Conservation (phyloP, 2,329 filamentous ascomycete genomes). For the Diaporthe batatas region DNA sequence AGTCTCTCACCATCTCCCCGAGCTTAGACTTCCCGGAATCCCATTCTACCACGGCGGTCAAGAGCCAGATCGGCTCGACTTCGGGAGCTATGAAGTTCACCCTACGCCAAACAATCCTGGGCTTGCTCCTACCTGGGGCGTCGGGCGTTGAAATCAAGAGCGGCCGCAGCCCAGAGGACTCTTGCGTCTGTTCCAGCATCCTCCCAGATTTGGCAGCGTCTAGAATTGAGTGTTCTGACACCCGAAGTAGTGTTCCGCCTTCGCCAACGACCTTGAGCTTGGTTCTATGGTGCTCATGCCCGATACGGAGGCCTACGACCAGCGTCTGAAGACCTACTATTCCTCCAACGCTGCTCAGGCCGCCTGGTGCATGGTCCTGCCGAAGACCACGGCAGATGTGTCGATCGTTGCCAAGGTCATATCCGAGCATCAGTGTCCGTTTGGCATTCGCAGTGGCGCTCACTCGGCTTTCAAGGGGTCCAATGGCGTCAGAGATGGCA, state of each 20-base stretch:
- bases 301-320: conserved; percentile 47
- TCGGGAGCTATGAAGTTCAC: neutral
- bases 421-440: conserved; percentile 49
- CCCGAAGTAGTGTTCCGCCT: conserved; percentile 47
- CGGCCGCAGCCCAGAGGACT: neutral
- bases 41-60: neutral
- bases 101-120: neutral
- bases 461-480: conserved; percentile 51
- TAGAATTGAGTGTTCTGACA: neutral
- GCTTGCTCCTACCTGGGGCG: neutral
- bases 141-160: neutral
- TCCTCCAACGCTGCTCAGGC: conserved; percentile 52
- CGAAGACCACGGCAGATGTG: conserved; percentile 51
- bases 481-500: conserved; percentile 51
- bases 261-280: conserved; percentile 45
- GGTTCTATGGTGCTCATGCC: conserved; percentile 50
- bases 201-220: too few relatives aligned
- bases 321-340: conserved; percentile 53
- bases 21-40: neutral
- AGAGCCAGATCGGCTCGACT: neutral
- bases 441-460: conserved; percentile 54
- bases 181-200: neutral
- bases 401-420: conserved; percentile 52
- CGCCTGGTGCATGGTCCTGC: conserved; percentile 54
- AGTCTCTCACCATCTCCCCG: neutral